Evolutionary conservation across 352 stramenopile genomes (phyloP).

Genomic region (Stramenopiles sp.): DNA sequence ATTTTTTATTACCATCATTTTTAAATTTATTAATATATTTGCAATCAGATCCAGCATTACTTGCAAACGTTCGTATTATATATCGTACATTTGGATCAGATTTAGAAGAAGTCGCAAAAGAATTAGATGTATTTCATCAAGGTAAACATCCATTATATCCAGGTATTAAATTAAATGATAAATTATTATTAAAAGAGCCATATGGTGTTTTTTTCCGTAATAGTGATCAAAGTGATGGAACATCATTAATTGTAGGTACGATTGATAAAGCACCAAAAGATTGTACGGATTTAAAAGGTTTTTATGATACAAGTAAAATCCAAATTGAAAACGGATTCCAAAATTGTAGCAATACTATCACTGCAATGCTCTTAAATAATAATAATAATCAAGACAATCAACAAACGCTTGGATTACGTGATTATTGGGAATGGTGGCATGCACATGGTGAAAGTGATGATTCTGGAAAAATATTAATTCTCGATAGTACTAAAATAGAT

Average conservation of each 20-base stretch:
- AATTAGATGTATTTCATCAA: constrained; percentile 39
- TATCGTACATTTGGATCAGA: constrained; percentile 50
- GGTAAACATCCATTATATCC: constrained; percentile 35
- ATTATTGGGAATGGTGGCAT: constrained; percentile 62
- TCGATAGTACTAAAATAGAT: constrained; percentile 14
- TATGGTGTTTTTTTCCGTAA: not conserved
- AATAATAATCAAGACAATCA: no score
- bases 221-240: not conserved
- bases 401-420: constrained; percentile 30
- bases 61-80: not conserved
- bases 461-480: constrained; percentile 32
- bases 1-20: constrained; percentile 55
- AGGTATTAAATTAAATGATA: not conserved
- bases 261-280: not conserved
- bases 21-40: constrained; percentile 39
- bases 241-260: not conserved
- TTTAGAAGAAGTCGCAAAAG: constrained; percentile 15
- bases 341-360: not conserved
- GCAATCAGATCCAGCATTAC: constrained; percentile 10
- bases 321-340: not conserved
- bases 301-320: not conserved
- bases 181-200: not conserved
- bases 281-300: not conserved
- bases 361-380: no score
- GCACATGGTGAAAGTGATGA: constrained; percentile 42